A percentile compares a stretch with the other conserved stretches of the same genome.
These are phyloP conservation scores for Sordariomycetes sp. DNA, from an alignment of 2,329 filamentous ascomycete genomes.

Conservation along the genomic window DNA sequence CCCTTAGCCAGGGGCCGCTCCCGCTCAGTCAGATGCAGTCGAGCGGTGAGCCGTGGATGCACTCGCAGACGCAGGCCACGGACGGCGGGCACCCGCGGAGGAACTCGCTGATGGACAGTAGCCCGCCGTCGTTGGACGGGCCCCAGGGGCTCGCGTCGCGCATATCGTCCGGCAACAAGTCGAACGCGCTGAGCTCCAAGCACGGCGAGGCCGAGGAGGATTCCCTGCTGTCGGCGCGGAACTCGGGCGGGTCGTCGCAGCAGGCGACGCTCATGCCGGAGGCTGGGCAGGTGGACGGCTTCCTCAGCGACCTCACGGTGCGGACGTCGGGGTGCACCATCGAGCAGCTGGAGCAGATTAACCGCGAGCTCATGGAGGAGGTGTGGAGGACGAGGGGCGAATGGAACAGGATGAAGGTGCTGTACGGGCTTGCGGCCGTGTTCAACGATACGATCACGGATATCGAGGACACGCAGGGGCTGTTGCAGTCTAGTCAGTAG, in stretches of 20 bases:
- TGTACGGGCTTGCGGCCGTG: constrained; percentile 45
- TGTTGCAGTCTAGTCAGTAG: constrained; percentile 29
- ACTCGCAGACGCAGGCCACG: constrained; percentile 44
- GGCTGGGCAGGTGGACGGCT: constrained; percentile 34
- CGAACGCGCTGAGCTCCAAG: constrained; percentile 15
- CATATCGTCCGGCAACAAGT: not conserved
- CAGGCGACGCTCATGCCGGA: constrained; percentile 19
- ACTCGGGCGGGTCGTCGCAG: constrained; percentile 8
- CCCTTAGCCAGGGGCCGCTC: constrained; percentile 24
- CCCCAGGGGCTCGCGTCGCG: not conserved
- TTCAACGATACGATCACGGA: constrained; percentile 67
- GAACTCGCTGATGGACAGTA: constrained; percentile 17
- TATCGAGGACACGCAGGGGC: constrained; percentile 42
- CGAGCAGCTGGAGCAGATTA: constrained; percentile 91
- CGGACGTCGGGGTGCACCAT: constrained; percentile 68
- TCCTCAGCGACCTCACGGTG: constrained; percentile 51
- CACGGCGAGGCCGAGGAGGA: constrained; percentile 27
- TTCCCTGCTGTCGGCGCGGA: constrained; percentile 9
- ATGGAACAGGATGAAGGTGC: constrained; percentile 71
- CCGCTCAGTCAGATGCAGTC: constrained; percentile 31
- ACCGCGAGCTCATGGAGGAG: constrained; percentile 78
- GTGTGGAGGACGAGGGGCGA: constrained; percentile 70
- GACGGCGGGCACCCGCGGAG: constrained; percentile 20
- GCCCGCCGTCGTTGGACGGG: constrained; percentile 20
- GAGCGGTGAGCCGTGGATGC: constrained; percentile 40